Conservation (phyloP, 768 basidiomycete genomes). For the Gymnopilus dilepis region DNA sequence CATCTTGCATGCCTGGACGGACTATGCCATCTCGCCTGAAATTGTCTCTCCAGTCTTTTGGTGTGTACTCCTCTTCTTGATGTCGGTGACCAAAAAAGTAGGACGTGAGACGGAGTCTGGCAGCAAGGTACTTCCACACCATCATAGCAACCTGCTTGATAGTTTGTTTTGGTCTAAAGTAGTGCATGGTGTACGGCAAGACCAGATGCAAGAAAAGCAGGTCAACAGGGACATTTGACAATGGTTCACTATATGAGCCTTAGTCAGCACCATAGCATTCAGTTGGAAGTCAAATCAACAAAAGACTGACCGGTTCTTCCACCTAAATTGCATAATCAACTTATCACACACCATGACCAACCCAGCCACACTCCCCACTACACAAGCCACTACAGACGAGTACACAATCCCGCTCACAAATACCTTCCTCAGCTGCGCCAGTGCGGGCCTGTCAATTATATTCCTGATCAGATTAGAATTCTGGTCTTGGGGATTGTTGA, state of each 20-base stretch:
- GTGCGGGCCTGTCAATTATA: conserved; percentile 82
- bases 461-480: conserved; percentile 93
- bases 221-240: conserved; percentile 89
- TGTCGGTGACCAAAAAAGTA: conserved; percentile 85
- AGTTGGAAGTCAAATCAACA: not conserved
- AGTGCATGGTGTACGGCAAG: conserved; percentile 81
- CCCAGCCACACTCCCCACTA: conserved; percentile 76
- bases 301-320: conserved; percentile 76
- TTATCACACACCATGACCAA: conserved; percentile 67
- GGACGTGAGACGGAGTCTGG: conserved; percentile 77
- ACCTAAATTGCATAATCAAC: conserved; percentile 83
- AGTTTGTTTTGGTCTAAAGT: conserved; percentile 70
- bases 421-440: conserved; percentile 86
- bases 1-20: conserved; percentile 47
- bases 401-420: conserved; percentile 88
- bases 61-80: conserved; percentile 65
- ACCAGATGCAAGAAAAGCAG: conserved; percentile 85
- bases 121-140: conserved; percentile 73
- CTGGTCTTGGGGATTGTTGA: conserved; percentile 93
- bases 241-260: conserved; percentile 62
- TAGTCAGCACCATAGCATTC: conserved; percentile 7
- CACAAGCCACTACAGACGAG: conserved; percentile 76
- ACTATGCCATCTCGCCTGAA: conserved; percentile 33
- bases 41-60: conserved; percentile 42
- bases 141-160: conserved; percentile 56